phyloP scores from a whole-genome alignment of 139 green algal genomes.

The Picochlorum sp. region DNA sequence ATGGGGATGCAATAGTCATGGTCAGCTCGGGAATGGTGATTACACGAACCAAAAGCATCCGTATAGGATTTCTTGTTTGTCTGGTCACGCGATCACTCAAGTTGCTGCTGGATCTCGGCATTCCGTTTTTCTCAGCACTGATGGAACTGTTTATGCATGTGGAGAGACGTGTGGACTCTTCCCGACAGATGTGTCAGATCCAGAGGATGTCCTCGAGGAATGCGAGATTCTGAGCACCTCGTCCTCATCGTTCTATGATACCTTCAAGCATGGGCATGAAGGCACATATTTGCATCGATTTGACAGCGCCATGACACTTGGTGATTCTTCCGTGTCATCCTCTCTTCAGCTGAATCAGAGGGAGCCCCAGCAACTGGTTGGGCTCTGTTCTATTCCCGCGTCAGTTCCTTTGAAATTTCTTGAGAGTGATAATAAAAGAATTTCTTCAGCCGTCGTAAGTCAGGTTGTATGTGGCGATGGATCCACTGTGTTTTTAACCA shows the following conservation, averaged over 20 bases:
- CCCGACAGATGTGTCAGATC: no score
- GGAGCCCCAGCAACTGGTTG: background rate
- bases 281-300: no score
- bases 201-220: no score
- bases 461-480: slow-evolving; percentile 42
- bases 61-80: slow-evolving; percentile 31
- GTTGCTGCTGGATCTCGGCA: slow-evolving; percentile 54
- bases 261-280: no score
- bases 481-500: slow-evolving; percentile 55
- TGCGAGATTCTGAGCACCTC: no score
- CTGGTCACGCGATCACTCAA: slow-evolving; percentile 23
- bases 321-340: slow-evolving; percentile 22
- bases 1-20: slow-evolving; percentile 58
- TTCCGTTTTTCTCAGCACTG: slow-evolving; percentile 56
- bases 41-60: slow-evolving; percentile 22
- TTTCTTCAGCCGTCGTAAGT: slow-evolving; percentile 36
- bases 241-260: no score
- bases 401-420: slow-evolving; percentile 37
- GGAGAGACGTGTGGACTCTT: slow-evolving; percentile 18
- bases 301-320: slow-evolving; percentile 11
- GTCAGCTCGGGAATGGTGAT: slow-evolving; percentile 51
- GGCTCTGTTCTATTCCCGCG: slow-evolving; percentile 1
- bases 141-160: slow-evolving; percentile 58
- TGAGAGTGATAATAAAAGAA: background rate
- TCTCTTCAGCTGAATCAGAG: slow-evolving; percentile 8